phyloP scores from a whole-genome alignment of 2,329 filamentous ascomycete genomes.

The Calonectria pseudoreteaudii region DNA sequence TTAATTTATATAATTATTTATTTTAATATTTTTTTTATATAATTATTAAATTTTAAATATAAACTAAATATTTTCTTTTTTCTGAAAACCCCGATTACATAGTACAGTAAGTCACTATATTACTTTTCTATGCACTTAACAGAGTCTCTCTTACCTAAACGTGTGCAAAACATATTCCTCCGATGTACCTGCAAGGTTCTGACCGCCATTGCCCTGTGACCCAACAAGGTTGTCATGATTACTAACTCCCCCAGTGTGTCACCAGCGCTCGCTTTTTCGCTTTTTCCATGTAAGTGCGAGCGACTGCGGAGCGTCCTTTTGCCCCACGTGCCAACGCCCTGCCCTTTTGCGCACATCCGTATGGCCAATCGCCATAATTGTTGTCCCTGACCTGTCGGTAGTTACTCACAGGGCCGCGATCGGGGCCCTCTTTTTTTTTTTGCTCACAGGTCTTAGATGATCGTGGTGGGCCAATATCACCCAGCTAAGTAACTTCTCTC shows the following conservation, averaged over 20 bases:
- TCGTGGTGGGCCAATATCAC: slow-evolving; percentile 13
- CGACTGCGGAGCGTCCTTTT: background rate
- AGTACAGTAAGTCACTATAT: no score
- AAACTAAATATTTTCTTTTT: no score
- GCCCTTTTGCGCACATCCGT: background rate
- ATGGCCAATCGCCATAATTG: background rate
- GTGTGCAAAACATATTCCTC: no score
- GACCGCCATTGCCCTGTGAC: no score
- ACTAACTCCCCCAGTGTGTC: background rate
- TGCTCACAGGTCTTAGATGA: slow-evolving; percentile 4
- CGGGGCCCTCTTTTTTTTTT: slow-evolving; percentile 22
- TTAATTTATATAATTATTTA: no score
- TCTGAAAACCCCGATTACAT: no score
- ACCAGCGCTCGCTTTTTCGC: background rate
- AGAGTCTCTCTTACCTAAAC: no score
- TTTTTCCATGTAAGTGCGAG: background rate
- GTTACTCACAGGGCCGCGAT: slow-evolving; percentile 19
- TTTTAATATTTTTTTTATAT: no score
- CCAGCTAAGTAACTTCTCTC: background rate
- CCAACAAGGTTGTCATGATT: no score
- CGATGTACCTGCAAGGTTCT: no score
- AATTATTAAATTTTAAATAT: no score
- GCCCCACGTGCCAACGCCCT: slow-evolving; percentile 6
- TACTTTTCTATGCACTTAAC: no score
- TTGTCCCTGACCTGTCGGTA: background rate